These are phyloP conservation scores for Scheffersomyces lignicola DNA, from an alignment of 1,139 yeast genomes.

Conservation along the genomic window DNA sequence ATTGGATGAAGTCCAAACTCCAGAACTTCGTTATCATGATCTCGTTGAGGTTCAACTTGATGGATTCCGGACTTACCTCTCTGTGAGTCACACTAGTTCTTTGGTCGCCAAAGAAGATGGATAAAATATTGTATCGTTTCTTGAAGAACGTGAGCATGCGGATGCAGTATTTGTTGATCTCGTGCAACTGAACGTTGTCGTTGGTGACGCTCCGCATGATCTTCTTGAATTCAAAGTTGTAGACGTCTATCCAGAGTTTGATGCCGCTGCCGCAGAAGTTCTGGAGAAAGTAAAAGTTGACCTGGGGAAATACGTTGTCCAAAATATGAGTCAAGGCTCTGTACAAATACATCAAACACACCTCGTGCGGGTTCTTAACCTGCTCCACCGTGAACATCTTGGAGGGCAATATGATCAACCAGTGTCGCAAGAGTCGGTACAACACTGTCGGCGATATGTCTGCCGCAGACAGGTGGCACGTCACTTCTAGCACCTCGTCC, in stretches of 20 bases:
- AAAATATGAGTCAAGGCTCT: conserved; percentile 19
- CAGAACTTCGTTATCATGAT: conserved; percentile 20
- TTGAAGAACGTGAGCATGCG: conserved; percentile 23
- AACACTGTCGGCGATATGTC: conserved; percentile 8
- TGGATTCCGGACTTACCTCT: conserved; percentile 5
- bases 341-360: conserved; percentile 19
- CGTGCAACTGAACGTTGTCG: conserved; percentile 5
- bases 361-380: conserved; percentile 18
- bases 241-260: conserved; percentile 14
- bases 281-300: conserved; percentile 22
- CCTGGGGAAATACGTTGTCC: conserved; percentile 26
- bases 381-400: conserved; percentile 15
- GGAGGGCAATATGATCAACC: conserved; percentile 28
- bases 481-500: conserved; percentile 9
- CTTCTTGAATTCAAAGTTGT: conserved; percentile 4
- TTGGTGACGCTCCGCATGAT: conserved; percentile 1
- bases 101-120: conserved; percentile 20
- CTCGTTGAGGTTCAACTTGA: conserved; percentile 19
- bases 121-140: conserved; percentile 21
- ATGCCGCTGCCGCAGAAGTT: conserved; percentile 23
- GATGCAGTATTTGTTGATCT: conserved; percentile 18
- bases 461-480: background rate
- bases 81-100: conserved; percentile 9
- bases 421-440: conserved; percentile 23
- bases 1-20: conserved; percentile 14